These are phyloP conservation scores for Rhizopus sp. DNA, from an alignment of 371 early-diverging fungal species.

Conservation along the genomic window DNA sequence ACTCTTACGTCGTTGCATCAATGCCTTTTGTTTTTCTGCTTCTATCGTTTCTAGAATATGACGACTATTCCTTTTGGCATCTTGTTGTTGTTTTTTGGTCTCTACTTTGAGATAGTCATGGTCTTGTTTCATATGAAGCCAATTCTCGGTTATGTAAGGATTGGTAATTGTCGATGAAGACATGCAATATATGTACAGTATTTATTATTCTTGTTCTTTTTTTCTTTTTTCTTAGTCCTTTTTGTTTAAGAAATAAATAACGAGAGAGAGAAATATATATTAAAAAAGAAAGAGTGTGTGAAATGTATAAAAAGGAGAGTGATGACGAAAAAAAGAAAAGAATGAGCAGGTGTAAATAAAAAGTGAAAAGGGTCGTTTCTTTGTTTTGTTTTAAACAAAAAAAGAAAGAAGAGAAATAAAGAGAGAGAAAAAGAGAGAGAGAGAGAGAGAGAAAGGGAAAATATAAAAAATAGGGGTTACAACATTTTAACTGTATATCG, in stretches of 20 bases:
- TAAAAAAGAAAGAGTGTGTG: not conserved
- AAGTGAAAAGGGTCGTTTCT: not conserved
- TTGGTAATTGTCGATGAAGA: slow-evolving; percentile 48
- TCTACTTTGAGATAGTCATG: slow-evolving; percentile 28
- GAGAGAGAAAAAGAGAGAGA: not conserved
- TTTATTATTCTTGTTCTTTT: too few species aligned
- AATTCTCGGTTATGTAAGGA: slow-evolving; percentile 40
- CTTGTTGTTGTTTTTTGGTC: slow-evolving; percentile 13
- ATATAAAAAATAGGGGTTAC: not conserved
- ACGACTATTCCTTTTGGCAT: slow-evolving; percentile 14
- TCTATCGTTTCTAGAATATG: not conserved
- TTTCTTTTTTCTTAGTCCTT: too few species aligned
- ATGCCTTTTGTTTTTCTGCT: slow-evolving; percentile 6
- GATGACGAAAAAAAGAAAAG: not conserved
- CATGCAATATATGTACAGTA: slow-evolving; percentile 28
- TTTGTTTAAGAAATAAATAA: not conserved
- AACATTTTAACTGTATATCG: not conserved
- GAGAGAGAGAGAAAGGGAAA: not conserved
- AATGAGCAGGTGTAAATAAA: not conserved
- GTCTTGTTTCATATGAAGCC: slow-evolving; percentile 45
- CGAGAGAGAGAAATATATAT: not conserved
- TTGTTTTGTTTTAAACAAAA: not conserved
- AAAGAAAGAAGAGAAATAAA: not conserved
- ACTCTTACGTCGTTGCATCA: slow-evolving; percentile 4
- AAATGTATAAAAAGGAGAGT: not conserved